Conservation (phyloP, 192 early-diverging fungal species). For the Pilaira anomala region DNA sequence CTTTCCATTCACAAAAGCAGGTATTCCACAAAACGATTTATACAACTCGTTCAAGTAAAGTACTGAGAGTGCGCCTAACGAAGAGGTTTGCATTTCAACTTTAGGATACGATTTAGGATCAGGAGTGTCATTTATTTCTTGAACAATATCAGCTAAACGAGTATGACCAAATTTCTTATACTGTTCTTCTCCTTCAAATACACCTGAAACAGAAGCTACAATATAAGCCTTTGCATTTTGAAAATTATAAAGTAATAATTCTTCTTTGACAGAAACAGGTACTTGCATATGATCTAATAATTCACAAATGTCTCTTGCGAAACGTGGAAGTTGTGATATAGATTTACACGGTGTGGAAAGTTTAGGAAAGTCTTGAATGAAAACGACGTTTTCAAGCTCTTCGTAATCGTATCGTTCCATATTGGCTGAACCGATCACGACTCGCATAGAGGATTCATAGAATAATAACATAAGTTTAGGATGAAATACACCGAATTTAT, state of each 20-base stretch:
- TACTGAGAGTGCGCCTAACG: slow-evolving; percentile 37
- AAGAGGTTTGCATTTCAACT: slow-evolving; percentile 52
- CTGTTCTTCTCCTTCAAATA: slow-evolving; percentile 28
- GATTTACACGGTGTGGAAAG: background rate
- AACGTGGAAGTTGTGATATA: slow-evolving; percentile 29
- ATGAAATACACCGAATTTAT: slow-evolving; percentile 54
- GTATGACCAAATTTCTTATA: slow-evolving; percentile 49
- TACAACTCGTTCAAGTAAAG: slow-evolving; percentile 42
- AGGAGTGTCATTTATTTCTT: slow-evolving; percentile 9
- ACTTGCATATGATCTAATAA: slow-evolving; percentile 49
- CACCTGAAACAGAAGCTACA: slow-evolving; percentile 52
- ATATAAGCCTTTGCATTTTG: slow-evolving; percentile 50
- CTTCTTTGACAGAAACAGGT: slow-evolving; percentile 43
- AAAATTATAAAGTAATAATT: slow-evolving; percentile 45
- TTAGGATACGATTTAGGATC: slow-evolving; percentile 15
- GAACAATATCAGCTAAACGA: slow-evolving; percentile 40
- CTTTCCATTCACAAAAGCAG: slow-evolving; percentile 12
- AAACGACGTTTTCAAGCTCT: slow-evolving; percentile 58
- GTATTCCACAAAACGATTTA: slow-evolving; percentile 36
- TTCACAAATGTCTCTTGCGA: slow-evolving; percentile 43
- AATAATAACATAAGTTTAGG: slow-evolving; percentile 66
- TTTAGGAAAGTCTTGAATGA: slow-evolving; percentile 60
- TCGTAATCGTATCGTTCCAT: slow-evolving; percentile 54
- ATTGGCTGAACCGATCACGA: slow-evolving; percentile 61
- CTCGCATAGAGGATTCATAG: slow-evolving; percentile 48